Conservation (phyloP, 148 eudicot genomes). For the Dianthus caryophyllus region DNA sequence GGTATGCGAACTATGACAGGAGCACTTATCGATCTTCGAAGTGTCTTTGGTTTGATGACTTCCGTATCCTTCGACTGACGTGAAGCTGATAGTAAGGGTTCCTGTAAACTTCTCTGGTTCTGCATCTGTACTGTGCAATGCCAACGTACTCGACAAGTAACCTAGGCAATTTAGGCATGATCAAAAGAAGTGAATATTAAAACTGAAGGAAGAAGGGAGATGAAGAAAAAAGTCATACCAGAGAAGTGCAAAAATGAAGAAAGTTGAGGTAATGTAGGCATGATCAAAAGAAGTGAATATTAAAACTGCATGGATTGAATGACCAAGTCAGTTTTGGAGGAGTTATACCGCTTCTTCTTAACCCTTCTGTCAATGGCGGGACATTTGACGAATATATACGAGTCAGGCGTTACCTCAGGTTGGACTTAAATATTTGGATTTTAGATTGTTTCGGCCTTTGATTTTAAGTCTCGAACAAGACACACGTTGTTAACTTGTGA, state of each 20-base stretch:
- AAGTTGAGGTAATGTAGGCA: neutral
- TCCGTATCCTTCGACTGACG: slow-evolving; percentile 16
- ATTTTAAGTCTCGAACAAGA: too few relatives aligned
- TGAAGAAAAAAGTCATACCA: neutral
- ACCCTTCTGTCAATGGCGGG: neutral
- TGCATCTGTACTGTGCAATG: slow-evolving; percentile 5
- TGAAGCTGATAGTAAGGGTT: slow-evolving; percentile 25
- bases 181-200: neutral
- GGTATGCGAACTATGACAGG: slow-evolving; percentile 39
- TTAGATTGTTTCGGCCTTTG: too few relatives aligned
- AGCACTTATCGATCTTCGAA: slow-evolving; percentile 54
- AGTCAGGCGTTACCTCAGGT: too few relatives aligned
- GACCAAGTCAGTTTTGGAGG: slow-evolving; percentile 15
- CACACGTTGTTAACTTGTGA: too few relatives aligned
- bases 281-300: neutral
- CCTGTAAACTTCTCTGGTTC: slow-evolving; percentile 14
- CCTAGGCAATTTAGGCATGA: neutral
- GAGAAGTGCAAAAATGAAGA: neutral
- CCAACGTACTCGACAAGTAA: neutral
- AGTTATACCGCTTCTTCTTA: neutral
- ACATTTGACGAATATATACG: too few relatives aligned
- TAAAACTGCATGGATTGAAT: neutral
- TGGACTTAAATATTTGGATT: too few relatives aligned
- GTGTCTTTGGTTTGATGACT: slow-evolving; percentile 34
- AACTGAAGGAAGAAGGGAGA: too few relatives aligned